phyloP scores from a whole-genome alignment of 2,329 filamentous ascomycete species.

The Aspergillus quadricinctus region DNA sequence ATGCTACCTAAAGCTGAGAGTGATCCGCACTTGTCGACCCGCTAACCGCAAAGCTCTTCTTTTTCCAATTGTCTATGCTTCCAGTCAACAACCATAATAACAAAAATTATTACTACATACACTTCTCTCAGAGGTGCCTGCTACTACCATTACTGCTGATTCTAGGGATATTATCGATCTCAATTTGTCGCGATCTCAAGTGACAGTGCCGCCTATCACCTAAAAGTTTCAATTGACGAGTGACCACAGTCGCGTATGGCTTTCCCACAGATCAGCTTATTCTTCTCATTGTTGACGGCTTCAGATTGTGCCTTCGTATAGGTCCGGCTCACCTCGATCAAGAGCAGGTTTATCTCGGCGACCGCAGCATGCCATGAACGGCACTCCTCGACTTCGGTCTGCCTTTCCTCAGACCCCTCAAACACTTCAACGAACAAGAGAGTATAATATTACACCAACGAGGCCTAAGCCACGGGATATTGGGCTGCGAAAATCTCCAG shows the following conservation, averaged over 20 bases:
- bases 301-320: background rate
- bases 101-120: background rate
- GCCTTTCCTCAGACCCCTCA: slow-evolving; percentile 74
- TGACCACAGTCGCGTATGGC: background rate
- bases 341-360: slow-evolving; percentile 11
- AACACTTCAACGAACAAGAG: slow-evolving; percentile 38
- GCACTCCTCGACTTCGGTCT: slow-evolving; percentile 76
- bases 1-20: background rate
- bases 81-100: background rate
- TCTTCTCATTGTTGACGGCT: background rate
- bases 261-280: background rate
- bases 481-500: slow-evolving; percentile 19
- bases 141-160: background rate
- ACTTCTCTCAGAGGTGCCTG: background rate
- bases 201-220: background rate
- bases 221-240: background rate
- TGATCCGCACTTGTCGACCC: background rate
- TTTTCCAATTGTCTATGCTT: background rate
- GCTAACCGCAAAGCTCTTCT: background rate
- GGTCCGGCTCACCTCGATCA: slow-evolving; percentile 2
- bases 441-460: slow-evolving; percentile 25
- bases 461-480: slow-evolving; percentile 21
- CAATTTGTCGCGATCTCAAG: background rate
- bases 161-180: background rate
- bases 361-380: slow-evolving; percentile 68